Base-by-base conservation (phyloP, 1,139 yeast genomes). In the Kodamaea arcana region DNA sequence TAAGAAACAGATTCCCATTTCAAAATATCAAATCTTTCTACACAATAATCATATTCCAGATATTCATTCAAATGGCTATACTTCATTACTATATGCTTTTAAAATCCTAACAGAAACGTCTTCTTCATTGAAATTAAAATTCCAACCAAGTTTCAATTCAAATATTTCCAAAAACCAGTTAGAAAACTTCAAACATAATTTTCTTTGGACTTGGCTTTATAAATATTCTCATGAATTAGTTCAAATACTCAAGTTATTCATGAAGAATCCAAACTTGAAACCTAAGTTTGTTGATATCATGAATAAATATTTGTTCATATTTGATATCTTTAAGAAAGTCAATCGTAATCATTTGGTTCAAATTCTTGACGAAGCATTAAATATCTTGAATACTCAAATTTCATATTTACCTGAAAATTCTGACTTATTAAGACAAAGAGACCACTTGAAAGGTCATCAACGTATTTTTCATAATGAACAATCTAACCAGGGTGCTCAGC, bases 131-230 rank as follows among this genome's bases (percentile, higher is more conserved):
- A 14, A 13, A 7, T 32, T 43, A 18, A 54, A 45, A n/a, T 46
- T 54, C 14, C 62, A 54, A 29, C 60, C 66, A 1, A 61, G 62
- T 0, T 54, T 54, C 32, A 62, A 60, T 38, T 41, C 58, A 10
- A 60, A 60, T 34, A 29, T 37, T 8, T 29, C 36, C 10, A 28
- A 15, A 11, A 33, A 36, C 24, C 32, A 31, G 12, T 28, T 17
- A 13, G 34, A 12, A 11, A 43, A 26, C 15, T 45, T 34, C 30
- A 26, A 25, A 24, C 31, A 34, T 20, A 56, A 56, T 36, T 48
- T 52, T 28, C 39, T 58, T 10, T 51, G 60, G 50, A 35, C 56
- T 6, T 29, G 56, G 15, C 34, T 55, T 5, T 55, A 37, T 35
- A 56, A 55, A 33, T 40, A 39, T 33, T 43, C 58, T 2, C 32